phyloP scores from a whole-genome alignment of 2,329 filamentous ascomycete genomes.

The Aspergillus versicolor region DNA sequence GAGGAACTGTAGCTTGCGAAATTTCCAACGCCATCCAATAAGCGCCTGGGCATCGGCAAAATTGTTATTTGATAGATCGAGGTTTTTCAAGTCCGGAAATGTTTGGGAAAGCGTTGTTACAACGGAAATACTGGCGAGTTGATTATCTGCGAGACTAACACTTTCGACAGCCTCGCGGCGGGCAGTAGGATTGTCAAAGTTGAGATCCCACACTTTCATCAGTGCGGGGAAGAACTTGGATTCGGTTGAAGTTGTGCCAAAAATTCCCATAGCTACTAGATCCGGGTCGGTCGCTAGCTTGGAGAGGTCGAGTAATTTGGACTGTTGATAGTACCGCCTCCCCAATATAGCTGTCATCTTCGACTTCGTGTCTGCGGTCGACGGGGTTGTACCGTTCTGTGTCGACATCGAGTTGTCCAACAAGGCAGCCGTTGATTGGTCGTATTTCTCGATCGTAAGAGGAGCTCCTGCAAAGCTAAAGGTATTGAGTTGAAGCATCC shows the following conservation, averaged over 20 bases:
- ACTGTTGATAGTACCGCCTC: conserved; percentile 67
- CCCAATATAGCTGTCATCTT: conserved; percentile 70
- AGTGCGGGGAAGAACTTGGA: conserved; percentile 90
- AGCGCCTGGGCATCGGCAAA: conserved; percentile 68
- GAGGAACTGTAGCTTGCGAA: conserved; percentile 76
- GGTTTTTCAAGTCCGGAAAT: conserved; percentile 81
- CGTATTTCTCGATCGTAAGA: conserved; percentile 56
- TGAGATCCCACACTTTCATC: conserved; percentile 78
- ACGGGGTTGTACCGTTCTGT: conserved; percentile 42
- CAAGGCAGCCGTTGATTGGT: conserved; percentile 20
- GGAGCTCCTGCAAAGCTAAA: conserved; percentile 66
- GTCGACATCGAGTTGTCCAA: conserved; percentile 25
- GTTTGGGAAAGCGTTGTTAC: conserved; percentile 75
- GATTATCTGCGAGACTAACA: conserved; percentile 79
- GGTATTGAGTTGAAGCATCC: conserved; percentile 66
- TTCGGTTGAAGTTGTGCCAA: conserved; percentile 67
- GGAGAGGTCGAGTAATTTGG: conserved; percentile 82
- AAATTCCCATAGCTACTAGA: conserved; percentile 72
- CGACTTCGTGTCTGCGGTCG: conserved; percentile 60
- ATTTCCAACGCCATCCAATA: conserved; percentile 74
- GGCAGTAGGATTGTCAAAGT: conserved; percentile 69
- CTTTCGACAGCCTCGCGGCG: conserved; percentile 78
- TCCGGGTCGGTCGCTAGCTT: conserved; percentile 69
- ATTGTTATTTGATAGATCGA: conserved; percentile 84
- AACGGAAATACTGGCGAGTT: conserved; percentile 67